These are phyloP conservation scores for Poronia punctata DNA, from an alignment of 495 filamentous ascomycete species.

Conservation along the genomic window DNA sequence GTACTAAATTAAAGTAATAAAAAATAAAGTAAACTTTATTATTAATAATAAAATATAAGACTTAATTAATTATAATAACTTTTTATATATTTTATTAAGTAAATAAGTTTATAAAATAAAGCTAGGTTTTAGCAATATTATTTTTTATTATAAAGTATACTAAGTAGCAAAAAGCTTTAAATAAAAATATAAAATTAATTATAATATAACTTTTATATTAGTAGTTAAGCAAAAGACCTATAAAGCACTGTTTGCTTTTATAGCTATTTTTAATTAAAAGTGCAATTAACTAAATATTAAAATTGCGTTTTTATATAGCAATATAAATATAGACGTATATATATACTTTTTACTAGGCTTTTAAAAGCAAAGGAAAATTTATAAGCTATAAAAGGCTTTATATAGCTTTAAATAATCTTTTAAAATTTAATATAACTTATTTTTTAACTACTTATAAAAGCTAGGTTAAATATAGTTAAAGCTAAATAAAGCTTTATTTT, in stretches of 20 bases:
- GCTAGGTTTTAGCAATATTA: not conserved
- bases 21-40: too few species aligned
- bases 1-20: too few species aligned
- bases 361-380: not conserved
- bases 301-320: not conserved
- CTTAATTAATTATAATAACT: not conserved
- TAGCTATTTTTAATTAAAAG: not conserved
- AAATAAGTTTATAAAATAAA: slow-evolving; percentile 5
- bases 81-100: not conserved
- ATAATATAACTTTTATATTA: slow-evolving; percentile 5
- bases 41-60: too few species aligned
- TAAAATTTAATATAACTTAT: not conserved
- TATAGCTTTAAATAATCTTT: not conserved
- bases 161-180: slow-evolving; percentile 6
- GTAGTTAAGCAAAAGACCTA: slow-evolving; percentile 1
- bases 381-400: slow-evolving; percentile 1
- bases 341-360: not conserved
- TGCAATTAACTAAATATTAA: not conserved
- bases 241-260: slow-evolving; percentile 1
- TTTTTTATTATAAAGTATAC: slow-evolving; percentile 2
- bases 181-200: slow-evolving; percentile 4
- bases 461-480: not conserved
- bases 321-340: slow-evolving; percentile 1
- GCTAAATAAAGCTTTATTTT: not conserved
- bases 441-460: not conserved